Base-by-base conservation (phyloP, 257 asterid species). In the Striga asiatica region DNA sequence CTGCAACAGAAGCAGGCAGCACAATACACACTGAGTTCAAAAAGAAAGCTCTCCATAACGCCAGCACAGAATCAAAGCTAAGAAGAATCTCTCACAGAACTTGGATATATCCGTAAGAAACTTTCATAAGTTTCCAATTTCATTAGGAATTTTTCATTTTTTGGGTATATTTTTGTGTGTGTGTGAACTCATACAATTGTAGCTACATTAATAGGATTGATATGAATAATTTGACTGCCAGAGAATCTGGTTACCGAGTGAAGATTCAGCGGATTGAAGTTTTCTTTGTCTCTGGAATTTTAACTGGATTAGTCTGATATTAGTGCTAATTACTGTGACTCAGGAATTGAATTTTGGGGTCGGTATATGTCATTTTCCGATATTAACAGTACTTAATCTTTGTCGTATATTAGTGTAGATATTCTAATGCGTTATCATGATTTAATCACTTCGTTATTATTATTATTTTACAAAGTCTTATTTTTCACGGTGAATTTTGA, bases 1-100 rank as follows among this genome's bases (percentile, higher is more conserved):
- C 56, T 63, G 76, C 77, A 66, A 62, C 80, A 70, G 72, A 66
- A 54, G 49, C 46, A 71, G 34, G 49, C 46, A 71, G 34, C 10
- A 55, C 55, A 62, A 50, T 47, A 59, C 67, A 54, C 72, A 63
- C 67, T 49, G 76, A 53, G 43, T 48, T 60, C 54, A 45, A n/a
- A n/a, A n/a, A 54, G 62, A 16, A 46, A 60, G 48, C 72, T 56
- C 64, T 10, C 50, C 60, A 63, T 38, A 56, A 57, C 55, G 45
- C 49, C 52, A 57, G 7, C 56, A 49, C 63, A 57, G 61, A 50
- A 48, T 39, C 62, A 22, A 41, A 34, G 35, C 4, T 16, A 21
- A 54, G 50, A 51, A 5, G 13, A 55, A n/a, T n/a, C n/a, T n/a
- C n/a, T n/a, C n/a, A n/a, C 51, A 34, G 49, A 65, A 22, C 11